phyloP scores from a whole-genome alignment of 768 basidiomycete genomes.

The Chalciporus pseudorubinellus region DNA sequence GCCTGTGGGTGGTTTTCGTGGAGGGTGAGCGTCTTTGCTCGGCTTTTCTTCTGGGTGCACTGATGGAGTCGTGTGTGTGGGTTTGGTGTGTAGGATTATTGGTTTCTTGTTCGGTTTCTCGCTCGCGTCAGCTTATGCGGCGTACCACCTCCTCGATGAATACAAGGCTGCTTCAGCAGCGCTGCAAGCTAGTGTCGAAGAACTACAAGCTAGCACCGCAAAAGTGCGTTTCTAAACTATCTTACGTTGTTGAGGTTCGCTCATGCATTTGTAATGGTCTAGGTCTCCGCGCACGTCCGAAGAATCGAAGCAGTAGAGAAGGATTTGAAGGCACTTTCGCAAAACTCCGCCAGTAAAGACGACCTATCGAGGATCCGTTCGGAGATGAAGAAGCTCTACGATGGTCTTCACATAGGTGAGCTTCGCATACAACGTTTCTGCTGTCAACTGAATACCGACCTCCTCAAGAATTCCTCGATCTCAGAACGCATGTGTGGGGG shows the following conservation, averaged over 20 bases:
- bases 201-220: slow-evolving; percentile 78
- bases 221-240: slow-evolving; percentile 46
- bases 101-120: slow-evolving; percentile 91
- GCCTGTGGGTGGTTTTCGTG: slow-evolving; percentile 72
- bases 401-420: slow-evolving; percentile 77
- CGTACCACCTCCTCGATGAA: slow-evolving; percentile 87
- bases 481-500: slow-evolving; percentile 82
- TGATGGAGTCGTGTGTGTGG: not conserved
- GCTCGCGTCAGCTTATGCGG: slow-evolving; percentile 79
- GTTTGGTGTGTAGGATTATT: slow-evolving; percentile 58
- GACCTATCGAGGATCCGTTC: slow-evolving; percentile 72
- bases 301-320: slow-evolving; percentile 88
- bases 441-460: not conserved
- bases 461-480: slow-evolving; percentile 68
- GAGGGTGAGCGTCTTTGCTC: slow-evolving; percentile 46
- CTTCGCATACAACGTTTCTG: slow-evolving; percentile 5
- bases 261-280: not conserved
- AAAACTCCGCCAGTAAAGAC: slow-evolving; percentile 69
- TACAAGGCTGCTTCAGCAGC: slow-evolving; percentile 87
- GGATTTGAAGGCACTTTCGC: slow-evolving; percentile 73
- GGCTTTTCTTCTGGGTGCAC: too few species aligned
- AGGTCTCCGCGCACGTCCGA: slow-evolving; percentile 83
- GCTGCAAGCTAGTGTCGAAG: slow-evolving; percentile 83
- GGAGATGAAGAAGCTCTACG: slow-evolving; percentile 86
- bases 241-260: not conserved